phyloP scores from a whole-genome alignment of 169 alveolate species.

The Plasmodium knowlesi region DNA sequence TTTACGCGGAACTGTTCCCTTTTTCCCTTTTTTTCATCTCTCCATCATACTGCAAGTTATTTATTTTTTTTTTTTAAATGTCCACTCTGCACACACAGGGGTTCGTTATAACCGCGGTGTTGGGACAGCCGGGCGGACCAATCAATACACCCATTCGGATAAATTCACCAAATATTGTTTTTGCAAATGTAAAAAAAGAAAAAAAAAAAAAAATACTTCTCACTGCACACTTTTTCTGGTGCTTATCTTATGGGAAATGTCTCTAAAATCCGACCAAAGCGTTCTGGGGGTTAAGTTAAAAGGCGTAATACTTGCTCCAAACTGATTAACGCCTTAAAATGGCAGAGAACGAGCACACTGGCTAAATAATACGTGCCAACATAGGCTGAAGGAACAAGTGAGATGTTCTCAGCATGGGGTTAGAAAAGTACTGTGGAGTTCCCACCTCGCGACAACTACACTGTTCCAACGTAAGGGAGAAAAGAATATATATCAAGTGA shows the following conservation, averaged over 20 bases:
- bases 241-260: not conserved
- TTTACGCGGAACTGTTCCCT: not conserved
- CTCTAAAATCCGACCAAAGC: not conserved
- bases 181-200: not conserved
- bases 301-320: not conserved
- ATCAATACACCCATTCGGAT: not conserved
- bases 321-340: not conserved
- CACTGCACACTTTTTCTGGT: not conserved
- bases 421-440: not conserved
- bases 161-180: not conserved
- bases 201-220: not conserved
- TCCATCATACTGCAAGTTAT: not conserved
- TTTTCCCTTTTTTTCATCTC: not conserved
- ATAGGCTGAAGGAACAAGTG: not conserved
- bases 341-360: not conserved
- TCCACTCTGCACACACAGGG: not conserved
- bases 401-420: not conserved
- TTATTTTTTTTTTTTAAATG: not conserved
- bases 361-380: not conserved
- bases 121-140: not conserved
- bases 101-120: not conserved
- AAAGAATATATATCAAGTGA: not conserved
- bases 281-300: not conserved
- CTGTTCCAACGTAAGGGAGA: not conserved
- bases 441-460: not conserved